These are phyloP conservation scores for Leccinum variicolor DNA, from an alignment of 768 basidiomycete species.

Conservation along the genomic window DNA sequence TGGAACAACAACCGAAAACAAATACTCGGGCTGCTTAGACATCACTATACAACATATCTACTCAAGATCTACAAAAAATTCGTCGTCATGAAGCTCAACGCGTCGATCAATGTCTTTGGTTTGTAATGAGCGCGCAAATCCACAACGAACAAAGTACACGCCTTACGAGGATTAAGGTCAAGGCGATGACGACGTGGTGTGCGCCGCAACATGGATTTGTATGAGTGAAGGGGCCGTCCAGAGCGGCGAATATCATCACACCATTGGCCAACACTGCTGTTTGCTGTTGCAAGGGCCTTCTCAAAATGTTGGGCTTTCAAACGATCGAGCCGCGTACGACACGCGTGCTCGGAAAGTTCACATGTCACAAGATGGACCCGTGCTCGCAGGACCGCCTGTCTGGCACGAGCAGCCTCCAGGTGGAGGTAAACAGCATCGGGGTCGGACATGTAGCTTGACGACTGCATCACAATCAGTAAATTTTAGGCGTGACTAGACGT, in stretches of 20 bases:
- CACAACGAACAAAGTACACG: too few relatives aligned
- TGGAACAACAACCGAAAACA: too few relatives aligned
- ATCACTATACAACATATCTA: too few relatives aligned
- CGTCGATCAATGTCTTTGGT: too few relatives aligned
- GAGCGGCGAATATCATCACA: background rate
- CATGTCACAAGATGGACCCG: background rate
- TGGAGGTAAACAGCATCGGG: background rate
- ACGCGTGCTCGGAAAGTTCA: background rate
- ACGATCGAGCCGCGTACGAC: background rate
- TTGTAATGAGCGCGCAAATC: too few relatives aligned
- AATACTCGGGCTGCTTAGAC: too few relatives aligned
- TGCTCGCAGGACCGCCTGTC: background rate
- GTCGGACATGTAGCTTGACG: background rate
- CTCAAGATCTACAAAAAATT: too few relatives aligned
- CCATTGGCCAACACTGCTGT: background rate
- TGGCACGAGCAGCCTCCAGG: background rate
- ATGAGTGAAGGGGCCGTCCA: background rate
- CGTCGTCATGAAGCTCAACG: too few relatives aligned
- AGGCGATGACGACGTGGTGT: too few relatives aligned
- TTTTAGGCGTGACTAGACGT: background rate
- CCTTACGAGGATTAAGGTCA: too few relatives aligned
- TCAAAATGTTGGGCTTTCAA: background rate
- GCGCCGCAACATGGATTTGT: too few relatives aligned
- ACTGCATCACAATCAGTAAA: background rate
- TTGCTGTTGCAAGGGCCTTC: background rate